Conservation (phyloP, 371 early-diverging fungal species). For the Racocetra persica region DNA sequence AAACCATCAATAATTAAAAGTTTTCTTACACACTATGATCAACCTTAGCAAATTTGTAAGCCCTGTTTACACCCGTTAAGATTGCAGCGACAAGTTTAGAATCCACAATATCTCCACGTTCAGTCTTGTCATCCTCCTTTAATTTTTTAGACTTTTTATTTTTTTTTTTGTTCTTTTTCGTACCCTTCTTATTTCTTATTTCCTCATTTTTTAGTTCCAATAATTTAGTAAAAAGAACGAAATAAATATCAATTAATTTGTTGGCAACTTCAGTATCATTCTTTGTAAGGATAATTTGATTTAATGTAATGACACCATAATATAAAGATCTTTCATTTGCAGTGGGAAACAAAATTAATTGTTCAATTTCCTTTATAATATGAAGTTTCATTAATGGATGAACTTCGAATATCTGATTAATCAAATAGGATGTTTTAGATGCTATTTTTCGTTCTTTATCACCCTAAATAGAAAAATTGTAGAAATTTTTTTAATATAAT, state of each 20-base stretch:
- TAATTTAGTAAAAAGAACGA: constrained; percentile 86
- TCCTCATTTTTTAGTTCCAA: constrained; percentile 61
- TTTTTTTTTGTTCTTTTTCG: constrained; percentile 46
- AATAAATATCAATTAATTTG: constrained; percentile 87
- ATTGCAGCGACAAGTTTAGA: constrained; percentile 91
- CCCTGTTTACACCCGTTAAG: constrained; percentile 95
- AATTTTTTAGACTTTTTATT: constrained; percentile 61
- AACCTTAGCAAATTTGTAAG: constrained; percentile 90
- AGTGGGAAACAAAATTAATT: constrained; percentile 77
- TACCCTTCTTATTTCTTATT: constrained; percentile 42
- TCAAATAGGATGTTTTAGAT: constrained; percentile 79
- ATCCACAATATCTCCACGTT: constrained; percentile 69
- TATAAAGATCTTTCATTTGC: constrained; percentile 82
- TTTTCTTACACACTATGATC: constrained; percentile 70
- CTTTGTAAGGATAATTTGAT: constrained; percentile 86
- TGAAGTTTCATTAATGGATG: constrained; percentile 91
- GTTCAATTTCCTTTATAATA: constrained; percentile 87
- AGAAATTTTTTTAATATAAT: neutral
- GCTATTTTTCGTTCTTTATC: constrained; percentile 90
- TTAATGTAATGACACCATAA: constrained; percentile 87
- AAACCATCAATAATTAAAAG: neutral
- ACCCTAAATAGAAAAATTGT: constrained; percentile 59
- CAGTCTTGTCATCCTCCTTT: constrained; percentile 48
- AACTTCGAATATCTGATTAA: constrained; percentile 75
- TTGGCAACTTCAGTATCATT: constrained; percentile 79